A percentile compares a stretch with the other conserved stretches of the same genome.
phyloP scores from a whole-genome alignment of 1,284 basidiomycete genomes.

The Xerocomus minutiporus region DNA sequence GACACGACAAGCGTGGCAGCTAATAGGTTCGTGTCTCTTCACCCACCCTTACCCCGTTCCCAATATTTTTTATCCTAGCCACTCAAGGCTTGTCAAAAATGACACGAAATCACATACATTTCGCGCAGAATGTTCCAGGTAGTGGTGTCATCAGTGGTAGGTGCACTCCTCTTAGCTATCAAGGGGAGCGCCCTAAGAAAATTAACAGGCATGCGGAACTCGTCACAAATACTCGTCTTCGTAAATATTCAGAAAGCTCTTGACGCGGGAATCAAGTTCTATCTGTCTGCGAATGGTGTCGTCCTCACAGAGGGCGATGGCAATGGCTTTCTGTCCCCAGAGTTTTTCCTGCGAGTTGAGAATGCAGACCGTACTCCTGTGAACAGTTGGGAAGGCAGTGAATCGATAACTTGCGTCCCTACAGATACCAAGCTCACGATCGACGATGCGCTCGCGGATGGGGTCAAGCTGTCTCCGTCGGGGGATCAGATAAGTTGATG shows the following conservation, averaged over 20 bases:
- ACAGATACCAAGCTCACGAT: neutral
- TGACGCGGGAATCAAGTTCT: conserved; percentile 66
- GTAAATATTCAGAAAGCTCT: conserved; percentile 71
- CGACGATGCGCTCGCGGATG: neutral
- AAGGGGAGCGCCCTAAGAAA: neutral
- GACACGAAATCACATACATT: conserved; percentile 84
- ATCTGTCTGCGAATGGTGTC: conserved; percentile 78
- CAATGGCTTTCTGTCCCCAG: conserved; percentile 49
- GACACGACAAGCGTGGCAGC: conserved; percentile 58
- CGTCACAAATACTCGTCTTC: conserved; percentile 71
- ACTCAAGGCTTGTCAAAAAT: conserved; percentile 77
- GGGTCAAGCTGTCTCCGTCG: neutral
- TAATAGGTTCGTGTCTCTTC: conserved; percentile 45
- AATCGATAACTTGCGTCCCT: neutral
- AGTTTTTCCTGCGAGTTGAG: conserved; percentile 65
- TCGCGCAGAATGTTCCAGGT: conserved; percentile 68
- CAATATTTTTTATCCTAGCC: conserved; percentile 35
- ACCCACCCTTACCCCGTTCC: neutral
- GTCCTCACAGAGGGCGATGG: conserved; percentile 73
- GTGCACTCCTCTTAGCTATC: conserved; percentile 18
- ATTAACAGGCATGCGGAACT: conserved; percentile 67
- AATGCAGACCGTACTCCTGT: conserved; percentile 32
- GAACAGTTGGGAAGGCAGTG: conserved; percentile 33
- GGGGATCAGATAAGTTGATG: neutral
- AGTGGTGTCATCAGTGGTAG: conserved; percentile 70